Conservation (phyloP, 2,329 filamentous ascomycete genomes). For the Orbilia ellipsospora region DNA sequence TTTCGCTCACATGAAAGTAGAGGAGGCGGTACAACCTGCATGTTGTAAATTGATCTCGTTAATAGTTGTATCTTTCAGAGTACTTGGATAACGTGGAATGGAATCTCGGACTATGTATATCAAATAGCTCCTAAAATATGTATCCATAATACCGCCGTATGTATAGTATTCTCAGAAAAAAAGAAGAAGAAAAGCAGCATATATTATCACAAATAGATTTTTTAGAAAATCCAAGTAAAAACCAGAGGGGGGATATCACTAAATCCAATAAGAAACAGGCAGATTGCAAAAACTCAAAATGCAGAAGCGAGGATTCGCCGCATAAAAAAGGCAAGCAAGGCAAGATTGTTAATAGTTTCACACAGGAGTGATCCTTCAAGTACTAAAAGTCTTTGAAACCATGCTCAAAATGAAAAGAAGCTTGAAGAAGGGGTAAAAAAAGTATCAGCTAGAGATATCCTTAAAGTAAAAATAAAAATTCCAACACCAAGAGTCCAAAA, state of each 20-base stretch:
- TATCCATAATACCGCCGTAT: too few relatives aligned
- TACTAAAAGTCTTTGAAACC: conserved; percentile 24
- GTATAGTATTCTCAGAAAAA: too few relatives aligned
- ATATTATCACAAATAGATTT: conserved; percentile 24
- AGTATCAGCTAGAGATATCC: neutral
- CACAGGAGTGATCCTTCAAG: conserved; percentile 44
- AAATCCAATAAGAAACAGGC: too few relatives aligned
- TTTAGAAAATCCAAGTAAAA: neutral
- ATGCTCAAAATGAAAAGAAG: conserved; percentile 20
- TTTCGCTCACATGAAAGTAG: too few relatives aligned
- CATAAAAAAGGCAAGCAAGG: neutral
- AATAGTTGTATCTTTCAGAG: too few relatives aligned
- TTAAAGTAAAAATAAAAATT: conserved; percentile 31
- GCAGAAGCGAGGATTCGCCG: conserved; percentile 36
- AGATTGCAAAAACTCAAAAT: conserved; percentile 13
- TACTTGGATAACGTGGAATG: too few relatives aligned
- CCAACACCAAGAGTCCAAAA: conserved; percentile 38
- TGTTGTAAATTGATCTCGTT: too few relatives aligned
- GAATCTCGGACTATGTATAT: too few relatives aligned
- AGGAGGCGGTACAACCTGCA: too few relatives aligned
- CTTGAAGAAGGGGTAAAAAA: neutral
- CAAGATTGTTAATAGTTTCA: conserved; percentile 26
- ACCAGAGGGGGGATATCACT: too few relatives aligned
- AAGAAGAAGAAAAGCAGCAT: neutral
- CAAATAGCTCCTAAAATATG: too few relatives aligned